phyloP scores from a whole-genome alignment of 768 basidiomycete genomes.

The Suillus placidus region DNA sequence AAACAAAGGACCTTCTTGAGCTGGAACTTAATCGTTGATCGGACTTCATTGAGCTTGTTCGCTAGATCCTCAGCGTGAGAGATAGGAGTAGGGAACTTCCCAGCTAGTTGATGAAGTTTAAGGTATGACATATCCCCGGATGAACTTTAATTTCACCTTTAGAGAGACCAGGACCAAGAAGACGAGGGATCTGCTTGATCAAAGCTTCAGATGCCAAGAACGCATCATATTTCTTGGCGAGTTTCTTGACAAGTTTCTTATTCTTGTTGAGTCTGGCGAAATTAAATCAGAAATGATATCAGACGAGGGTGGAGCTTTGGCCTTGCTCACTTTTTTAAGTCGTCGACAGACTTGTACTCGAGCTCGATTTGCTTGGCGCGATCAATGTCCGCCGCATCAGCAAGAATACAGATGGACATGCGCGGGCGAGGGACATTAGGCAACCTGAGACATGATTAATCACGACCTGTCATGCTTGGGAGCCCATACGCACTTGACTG shows the following conservation, averaged over 20 bases:
- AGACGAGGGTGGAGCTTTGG: neutral
- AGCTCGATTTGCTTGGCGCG: conserved; percentile 97
- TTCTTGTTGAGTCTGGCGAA: conserved; percentile 93
- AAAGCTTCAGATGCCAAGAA: conserved; percentile 97
- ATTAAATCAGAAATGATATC: conserved; percentile 5
- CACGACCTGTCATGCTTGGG: neutral
- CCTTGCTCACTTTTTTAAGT: conserved; percentile 90
- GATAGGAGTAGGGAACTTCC: conserved; percentile 98
- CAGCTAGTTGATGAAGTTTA: conserved; percentile 51
- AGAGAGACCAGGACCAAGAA: conserved; percentile 98
- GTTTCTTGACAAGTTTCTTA: conserved; percentile 99
- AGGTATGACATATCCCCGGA: neutral
- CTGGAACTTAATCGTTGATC: conserved; percentile 99
- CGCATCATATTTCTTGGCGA: conserved; percentile 99
- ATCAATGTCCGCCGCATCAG: conserved; percentile 98
- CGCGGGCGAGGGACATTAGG: conserved; percentile 97
- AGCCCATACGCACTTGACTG: conserved; percentile 73
- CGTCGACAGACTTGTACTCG: conserved; percentile 99
- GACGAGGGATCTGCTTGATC: conserved; percentile 99
- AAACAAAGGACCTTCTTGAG: conserved; percentile 98
- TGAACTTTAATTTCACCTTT: conserved; percentile 64
- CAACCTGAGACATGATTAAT: conserved; percentile 54
- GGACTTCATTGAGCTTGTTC: conserved; percentile 93
- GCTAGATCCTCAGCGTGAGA: conserved; percentile 87
- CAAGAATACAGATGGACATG: conserved; percentile 99